Evolutionary conservation across 176 grass and related monocot genomes (phyloP), one percentile per base, ranked within the genome.

Genomic region (Oryza brachyantha): DNA sequence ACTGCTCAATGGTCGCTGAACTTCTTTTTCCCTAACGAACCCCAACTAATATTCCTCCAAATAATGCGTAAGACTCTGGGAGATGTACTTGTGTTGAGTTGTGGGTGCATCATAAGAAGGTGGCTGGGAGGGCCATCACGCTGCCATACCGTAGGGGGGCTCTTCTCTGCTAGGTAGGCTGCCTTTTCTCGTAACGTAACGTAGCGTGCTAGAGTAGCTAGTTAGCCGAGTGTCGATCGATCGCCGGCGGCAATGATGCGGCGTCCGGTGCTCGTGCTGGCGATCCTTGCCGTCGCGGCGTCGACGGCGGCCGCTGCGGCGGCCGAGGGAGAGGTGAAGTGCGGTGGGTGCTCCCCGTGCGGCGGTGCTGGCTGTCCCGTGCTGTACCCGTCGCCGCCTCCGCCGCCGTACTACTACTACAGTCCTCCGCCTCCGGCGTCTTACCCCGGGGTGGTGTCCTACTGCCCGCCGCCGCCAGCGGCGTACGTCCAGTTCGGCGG

Each of bases 401-500:
- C 79, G 7, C 66, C 86, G 41, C 90, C 90, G 46, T 76, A 84
- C 76, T 84, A 84, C 81, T 89, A 89, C 77, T 89, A 89, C 87
- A 85, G 82, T 72, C 87, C 87, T 2, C 87, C 87, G 3, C 87
- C 87, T 1, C 87, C 87, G 29, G 81, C 64, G 45, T 12, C 45
- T 7, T 89, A 89, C 86, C 75, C 88, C 10, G 73, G 72, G 3
- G 72, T 38, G 4, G 77, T 38, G 3, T 64, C 72, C 0, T 12
- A 46, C 22, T 86, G 54, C 61, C 86, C 84, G 48, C 90, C 90
- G 35, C 84, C 90, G 4, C 84, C 90, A 12, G 82, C 63, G 5
- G 73, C 57, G 13, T 85, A 85, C 82, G 52, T 88, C 11, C 34
- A 84, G 21, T 64, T 82, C 32, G 85, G 82, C 11, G 79, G 52